These are phyloP conservation scores for Hypocreales sp. DNA, from an alignment of 2,329 filamentous ascomycete genomes.

Conservation along the genomic window DNA sequence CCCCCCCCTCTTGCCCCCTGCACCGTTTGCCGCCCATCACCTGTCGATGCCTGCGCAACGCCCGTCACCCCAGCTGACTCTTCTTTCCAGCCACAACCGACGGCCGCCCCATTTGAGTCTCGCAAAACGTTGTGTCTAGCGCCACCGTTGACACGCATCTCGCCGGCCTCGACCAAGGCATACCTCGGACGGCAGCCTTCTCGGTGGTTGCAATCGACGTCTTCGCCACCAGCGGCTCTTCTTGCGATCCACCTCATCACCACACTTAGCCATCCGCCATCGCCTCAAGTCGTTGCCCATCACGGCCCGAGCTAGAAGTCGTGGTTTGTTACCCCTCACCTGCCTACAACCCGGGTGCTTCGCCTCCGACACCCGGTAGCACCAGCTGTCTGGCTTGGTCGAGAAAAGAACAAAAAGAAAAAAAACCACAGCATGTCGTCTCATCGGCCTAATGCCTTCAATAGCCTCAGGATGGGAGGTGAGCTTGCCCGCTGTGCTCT, in stretches of 20 bases:
- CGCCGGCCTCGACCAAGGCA: neutral
- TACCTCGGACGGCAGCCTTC: neutral
- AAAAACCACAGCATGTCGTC: constrained; percentile 52
- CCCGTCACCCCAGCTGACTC: neutral
- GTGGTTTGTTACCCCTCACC: constrained; percentile 13
- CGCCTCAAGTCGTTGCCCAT: constrained; percentile 15
- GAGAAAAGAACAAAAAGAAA: constrained; percentile 8
- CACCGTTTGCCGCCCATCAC: neutral
- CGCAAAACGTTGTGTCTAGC: neutral
- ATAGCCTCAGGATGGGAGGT: constrained; percentile 90
- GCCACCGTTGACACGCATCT: neutral
- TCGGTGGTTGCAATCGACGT: neutral
- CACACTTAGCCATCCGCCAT: constrained; percentile 4
- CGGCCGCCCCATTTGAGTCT: neutral
- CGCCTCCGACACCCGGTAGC: constrained; percentile 11
- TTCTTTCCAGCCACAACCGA: constrained; percentile 1
- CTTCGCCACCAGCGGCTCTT: constrained; percentile 1
- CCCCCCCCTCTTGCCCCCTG: neutral
- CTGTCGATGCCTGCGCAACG: neutral
- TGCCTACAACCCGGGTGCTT: constrained; percentile 8
- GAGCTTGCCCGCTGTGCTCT: constrained; percentile 25
- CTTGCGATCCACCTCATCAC: constrained; percentile 3
- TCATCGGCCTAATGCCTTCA: constrained; percentile 82
- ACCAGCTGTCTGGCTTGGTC: constrained; percentile 11
- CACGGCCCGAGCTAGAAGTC: constrained; percentile 17